Evolutionary conservation across 148 eudicot genomes (phyloP), one percentile per base, ranked within the genome.

Genomic region (Simmondsia chinensis): DNA sequence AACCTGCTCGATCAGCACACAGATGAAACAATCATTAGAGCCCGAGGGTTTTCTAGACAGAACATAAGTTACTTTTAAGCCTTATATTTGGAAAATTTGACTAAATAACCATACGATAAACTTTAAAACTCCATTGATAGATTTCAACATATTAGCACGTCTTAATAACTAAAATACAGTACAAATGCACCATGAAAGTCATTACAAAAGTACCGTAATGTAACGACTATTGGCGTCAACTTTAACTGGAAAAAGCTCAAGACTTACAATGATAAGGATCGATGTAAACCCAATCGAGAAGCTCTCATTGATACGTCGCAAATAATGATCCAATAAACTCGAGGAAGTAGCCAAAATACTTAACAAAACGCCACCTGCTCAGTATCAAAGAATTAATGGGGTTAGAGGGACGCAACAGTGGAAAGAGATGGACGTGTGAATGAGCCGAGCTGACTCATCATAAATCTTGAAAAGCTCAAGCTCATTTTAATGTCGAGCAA

Each of bases 281-380:
- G 97, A 91, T 31, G 97, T 91, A 72, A 91, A 91, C 17, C 97
- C 95, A 38, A 91, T 85, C 19, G 86, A 64, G 55, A 58, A 91
- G 37, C 88, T 93, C 61, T 82, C 79, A 59, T 85, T 91, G 20
- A 85, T 79, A 30, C 72, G 66, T 19, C 95, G 80, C 42, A 91
- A 56, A 46, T 71, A 53, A 66, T 79, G 95, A 61, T 91, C 97
- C 56, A 91, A 76, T 51, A 91, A 69, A 43, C 70, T 69, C 5
- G 97, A 91, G 28, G 81, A 68, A 40, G 97, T 91, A 22, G 97
- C 97, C 69, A 91, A 72, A 46, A 82, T 41, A 49, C 86, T 79
- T 38, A 91, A 57, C 70, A 91, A 61, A 31, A 91, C 39, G 31
- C 97, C 97, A 12, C 97, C 97, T 91, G 80, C 39, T 68, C 25